Base-by-base conservation (phyloP, 129 eudicot genomes). In the Arctium minus region DNA sequence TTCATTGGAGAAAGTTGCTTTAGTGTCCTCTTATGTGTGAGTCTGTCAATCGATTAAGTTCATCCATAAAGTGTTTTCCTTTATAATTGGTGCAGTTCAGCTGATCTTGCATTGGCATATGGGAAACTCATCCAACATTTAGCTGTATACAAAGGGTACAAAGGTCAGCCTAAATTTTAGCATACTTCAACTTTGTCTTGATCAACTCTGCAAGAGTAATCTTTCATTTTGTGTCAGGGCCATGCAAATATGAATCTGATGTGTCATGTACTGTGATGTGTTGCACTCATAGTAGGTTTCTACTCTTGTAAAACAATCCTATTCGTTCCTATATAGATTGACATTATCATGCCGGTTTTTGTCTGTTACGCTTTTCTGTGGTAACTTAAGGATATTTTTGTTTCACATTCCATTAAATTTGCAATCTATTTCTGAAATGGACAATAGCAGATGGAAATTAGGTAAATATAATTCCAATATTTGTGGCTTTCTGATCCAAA, bases 91-190 rank as follows among this genome's bases (percentile, higher is more conserved):
- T 78, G 80, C 89, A 95, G 99, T 85, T 85, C 89, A 70, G 97
- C 89, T 83, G 97, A 96, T 89, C 88, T 85, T 76, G 96, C 99
- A n/a, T 89, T 96, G 87, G 98, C 98, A 56, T 93, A 94, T 71
- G 90, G 92, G 75, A 96, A 96, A 84, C 98, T 96, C 81, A 91
- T 96, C 89, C 99, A 89, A 81, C 91, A 93, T 88, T 74, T 96
- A 78, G 99, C 99, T 32, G 86, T 89, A 33, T 90, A 83, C 81
- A 96, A 93, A 92, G 99, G 99, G 80, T 93, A 92, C 88, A 85
- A 85, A 90, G 99, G 99, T 95, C 56, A 76, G 91, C n/a, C 46
- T 65, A 67, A 44, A 12, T 68, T 62, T 29, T 46, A 1, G 10
- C 32, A 33, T 76, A 69, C 70, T 50, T 81, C 30, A 13, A 27